Base-by-base conservation (phyloP, 352 stramenopile species). In the Thraustochytrium striatum region DNA sequence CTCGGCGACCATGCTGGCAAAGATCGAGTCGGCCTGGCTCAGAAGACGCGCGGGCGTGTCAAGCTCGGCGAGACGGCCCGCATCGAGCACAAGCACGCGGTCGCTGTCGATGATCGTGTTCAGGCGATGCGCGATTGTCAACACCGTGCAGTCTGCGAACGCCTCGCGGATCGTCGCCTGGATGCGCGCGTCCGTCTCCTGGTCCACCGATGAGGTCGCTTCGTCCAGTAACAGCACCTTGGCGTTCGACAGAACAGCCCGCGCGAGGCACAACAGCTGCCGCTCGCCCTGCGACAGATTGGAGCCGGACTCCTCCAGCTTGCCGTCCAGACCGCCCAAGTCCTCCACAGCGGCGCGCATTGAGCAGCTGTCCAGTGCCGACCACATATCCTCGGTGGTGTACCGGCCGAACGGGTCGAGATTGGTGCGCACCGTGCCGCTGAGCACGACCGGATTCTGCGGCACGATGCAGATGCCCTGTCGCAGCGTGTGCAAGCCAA, bases 191-290 rank as follows among this genome's bases (percentile, higher is more conserved):
- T 97, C 91, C 0, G 91, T 95, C 68, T 91, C 88, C 59, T 86
- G 85, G 84, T 98, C 93, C 19, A 98, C 90, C 57, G 85, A 87
- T 13, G 85, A 86, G 9, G 90, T 96, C 2, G 91, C 90, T 82
- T 97, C 92, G 82, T 97, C 92, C 35, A 96, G 78, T 0, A 96
- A 58, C 21, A 97, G 68, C 28, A 97, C 86, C 3, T 85, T 83
- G 39, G 86, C 87, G 50, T 91, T 83, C 30, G 85, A 83, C 39
- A 96, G 84, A 32, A 96, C 55, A 28, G 90, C 90, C 43, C 91
- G 80, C 36, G 89, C 91, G 25, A 96, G 80, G 78, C 90, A 94
- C 36, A 96, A 81, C 19, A 96, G 84, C 81, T 96, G 91, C 2
- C 89, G 85, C 84, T 96, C 84, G 25, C 91, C 91, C 9, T 91